A percentile compares a stretch with the other conserved stretches of the same genome.
Conservation (phyloP, 2,329 filamentous ascomycete species). For the Truncatella angustata region DNA sequence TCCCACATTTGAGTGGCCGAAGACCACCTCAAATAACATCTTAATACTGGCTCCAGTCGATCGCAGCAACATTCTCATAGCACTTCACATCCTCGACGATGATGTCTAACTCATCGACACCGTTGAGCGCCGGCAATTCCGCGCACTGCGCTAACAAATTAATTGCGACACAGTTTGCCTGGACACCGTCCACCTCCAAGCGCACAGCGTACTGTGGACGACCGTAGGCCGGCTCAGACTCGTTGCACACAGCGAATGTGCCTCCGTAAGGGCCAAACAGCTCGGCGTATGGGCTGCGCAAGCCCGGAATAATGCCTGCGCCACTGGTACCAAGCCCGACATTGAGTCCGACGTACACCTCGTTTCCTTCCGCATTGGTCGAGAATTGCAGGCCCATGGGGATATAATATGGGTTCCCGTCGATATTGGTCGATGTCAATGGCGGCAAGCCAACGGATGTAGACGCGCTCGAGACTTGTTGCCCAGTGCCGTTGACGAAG, state of each 20-base stretch:
- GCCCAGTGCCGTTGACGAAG: slow-evolving; percentile 8
- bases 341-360: slow-evolving; percentile 5
- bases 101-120: slow-evolving; percentile 8
- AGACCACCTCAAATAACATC: too few relatives aligned
- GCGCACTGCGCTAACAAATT: slow-evolving; percentile 7
- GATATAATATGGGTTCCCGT: neutral
- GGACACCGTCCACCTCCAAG: neutral
- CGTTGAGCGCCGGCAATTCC: neutral
- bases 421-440: neutral
- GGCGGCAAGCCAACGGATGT: slow-evolving; percentile 5
- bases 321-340: neutral
- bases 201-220: slow-evolving; percentile 5
- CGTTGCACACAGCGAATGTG: slow-evolving; percentile 6
- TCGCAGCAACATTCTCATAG: slow-evolving; percentile 7
- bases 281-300: slow-evolving; percentile 8
- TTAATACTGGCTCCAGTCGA: slow-evolving; percentile 9
- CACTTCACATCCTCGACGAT: slow-evolving; percentile 1
- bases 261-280: slow-evolving; percentile 1
- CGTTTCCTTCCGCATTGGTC: neutral
- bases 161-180: slow-evolving; percentile 9
- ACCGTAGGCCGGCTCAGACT: neutral
- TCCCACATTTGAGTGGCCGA: too few relatives aligned
- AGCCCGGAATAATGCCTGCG: slow-evolving; percentile 2
- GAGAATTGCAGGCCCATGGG: slow-evolving; percentile 6
- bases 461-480: slow-evolving; percentile 7